Percentiles rank a stretch among this genome's conserved stretches.
Evolutionary conservation across 2,329 filamentous ascomycete species (phyloP).

Genomic region (Aureobasidium uvarum): DNA sequence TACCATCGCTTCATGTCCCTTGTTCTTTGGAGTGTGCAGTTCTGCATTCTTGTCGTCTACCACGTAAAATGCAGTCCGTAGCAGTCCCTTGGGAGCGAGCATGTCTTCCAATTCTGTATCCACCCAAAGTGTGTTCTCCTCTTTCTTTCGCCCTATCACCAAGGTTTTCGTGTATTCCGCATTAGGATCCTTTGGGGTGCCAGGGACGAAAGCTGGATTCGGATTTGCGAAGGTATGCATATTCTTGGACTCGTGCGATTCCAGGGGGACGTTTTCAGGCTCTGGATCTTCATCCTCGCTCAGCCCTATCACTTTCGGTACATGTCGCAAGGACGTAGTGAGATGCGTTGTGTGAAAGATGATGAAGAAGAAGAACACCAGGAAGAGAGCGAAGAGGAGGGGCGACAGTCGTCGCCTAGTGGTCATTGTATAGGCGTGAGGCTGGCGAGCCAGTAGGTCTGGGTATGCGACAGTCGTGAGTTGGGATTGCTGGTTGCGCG

Average conservation of each 20-base stretch:
- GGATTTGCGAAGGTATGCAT: conserved; percentile 22
- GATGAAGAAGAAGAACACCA: conserved; percentile 38
- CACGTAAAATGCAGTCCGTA: conserved; percentile 52
- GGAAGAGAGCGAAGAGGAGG: conserved; percentile 32
- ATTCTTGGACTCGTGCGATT: conserved; percentile 3
- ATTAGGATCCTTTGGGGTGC: conserved; percentile 45
- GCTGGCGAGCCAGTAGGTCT: not conserved
- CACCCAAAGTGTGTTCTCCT: conserved; percentile 58
- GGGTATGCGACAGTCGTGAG: not conserved
- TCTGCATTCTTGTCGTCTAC: conserved; percentile 50
- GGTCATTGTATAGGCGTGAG: conserved; percentile 8
- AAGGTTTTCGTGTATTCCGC: conserved; percentile 55
- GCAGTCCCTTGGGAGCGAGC: conserved; percentile 33
- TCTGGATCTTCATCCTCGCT: conserved; percentile 37
- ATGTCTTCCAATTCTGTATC: conserved; percentile 50
- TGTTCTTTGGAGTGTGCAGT: conserved; percentile 55
- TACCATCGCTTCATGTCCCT: conserved; percentile 62
- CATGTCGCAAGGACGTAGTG: conserved; percentile 39
- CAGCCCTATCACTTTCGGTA: conserved; percentile 45
- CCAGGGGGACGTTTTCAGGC: not conserved
- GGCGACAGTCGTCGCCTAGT: conserved; percentile 29
- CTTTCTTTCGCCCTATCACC: conserved; percentile 54
- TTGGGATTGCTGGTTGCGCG: not conserved
- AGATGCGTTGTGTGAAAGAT: conserved; percentile 42
- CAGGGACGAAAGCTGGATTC: conserved; percentile 33